Percentiles rank a stretch among this genome's conserved stretches.
Evolutionary conservation across 768 basidiomycete species (phyloP).

Genomic region (Paxillus involutus): DNA sequence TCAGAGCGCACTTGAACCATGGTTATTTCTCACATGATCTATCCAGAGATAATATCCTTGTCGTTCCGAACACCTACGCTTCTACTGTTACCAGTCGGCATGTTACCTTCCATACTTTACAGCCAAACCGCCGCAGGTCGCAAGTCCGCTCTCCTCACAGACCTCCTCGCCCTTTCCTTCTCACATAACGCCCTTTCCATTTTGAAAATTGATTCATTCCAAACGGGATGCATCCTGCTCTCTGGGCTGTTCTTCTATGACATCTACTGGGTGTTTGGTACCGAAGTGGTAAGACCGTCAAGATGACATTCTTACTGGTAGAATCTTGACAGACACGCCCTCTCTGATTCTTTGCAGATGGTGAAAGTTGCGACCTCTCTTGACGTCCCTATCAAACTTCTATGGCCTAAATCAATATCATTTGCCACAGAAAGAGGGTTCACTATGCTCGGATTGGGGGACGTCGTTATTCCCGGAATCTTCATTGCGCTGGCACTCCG

Average conservation of each 20-base stretch:
- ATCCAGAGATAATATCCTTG: constrained; percentile 36
- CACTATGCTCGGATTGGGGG: constrained; percentile 92
- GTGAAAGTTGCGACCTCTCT: constrained; percentile 87
- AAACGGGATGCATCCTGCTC: constrained; percentile 81
- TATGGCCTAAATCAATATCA: constrained; percentile 72
- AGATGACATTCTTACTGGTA: background rate
- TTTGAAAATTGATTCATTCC: constrained; percentile 86
- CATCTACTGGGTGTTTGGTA: constrained; percentile 93
- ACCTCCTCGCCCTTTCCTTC: constrained; percentile 76
- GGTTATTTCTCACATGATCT: constrained; percentile 8
- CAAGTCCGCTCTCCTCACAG: constrained; percentile 72
- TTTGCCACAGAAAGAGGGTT: constrained; percentile 57
- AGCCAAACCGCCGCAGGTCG: constrained; percentile 41
- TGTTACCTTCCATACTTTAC: constrained; percentile 67
- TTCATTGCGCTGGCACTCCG: constrained; percentile 86
- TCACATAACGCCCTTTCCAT: constrained; percentile 76
- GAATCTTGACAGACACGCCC: background rate
- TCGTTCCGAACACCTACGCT: constrained; percentile 61
- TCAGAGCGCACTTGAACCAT: constrained; percentile 1
- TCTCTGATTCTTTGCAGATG: constrained; percentile 56
- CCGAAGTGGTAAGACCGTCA: constrained; percentile 65
- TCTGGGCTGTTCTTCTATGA: constrained; percentile 90
- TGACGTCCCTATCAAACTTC: constrained; percentile 91
- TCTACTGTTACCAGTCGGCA: constrained; percentile 54
- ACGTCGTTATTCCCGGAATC: constrained; percentile 67